Conservation (phyloP, 148 eudicot species). For the Arctostaphylos glauca region DNA sequence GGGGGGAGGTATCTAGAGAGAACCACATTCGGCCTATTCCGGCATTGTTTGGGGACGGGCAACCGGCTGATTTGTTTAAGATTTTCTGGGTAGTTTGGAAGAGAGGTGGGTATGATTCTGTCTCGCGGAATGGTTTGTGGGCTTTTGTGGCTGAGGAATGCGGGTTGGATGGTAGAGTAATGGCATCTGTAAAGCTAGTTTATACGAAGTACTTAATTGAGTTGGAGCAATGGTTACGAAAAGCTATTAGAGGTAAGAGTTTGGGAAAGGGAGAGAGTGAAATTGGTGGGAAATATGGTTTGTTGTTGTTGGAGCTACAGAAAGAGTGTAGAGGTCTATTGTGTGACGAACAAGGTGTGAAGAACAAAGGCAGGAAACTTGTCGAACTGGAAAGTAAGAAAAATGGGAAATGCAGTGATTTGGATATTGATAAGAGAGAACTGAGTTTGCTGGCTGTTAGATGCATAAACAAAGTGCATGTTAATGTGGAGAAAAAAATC, state of each 20-base stretch:
- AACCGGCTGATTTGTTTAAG: slow-evolving; percentile 59
- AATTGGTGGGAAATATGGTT: slow-evolving; percentile 49
- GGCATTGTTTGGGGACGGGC: slow-evolving; percentile 53
- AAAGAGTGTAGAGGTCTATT: slow-evolving; percentile 36
- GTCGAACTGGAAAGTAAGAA: slow-evolving; percentile 15
- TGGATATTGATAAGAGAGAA: slow-evolving; percentile 18
- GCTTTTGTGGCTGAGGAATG: slow-evolving; percentile 57
- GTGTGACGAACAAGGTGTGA: slow-evolving; percentile 15
- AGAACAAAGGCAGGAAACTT: slow-evolving; percentile 18
- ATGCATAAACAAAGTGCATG: slow-evolving; percentile 13
- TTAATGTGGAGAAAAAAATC: slow-evolving; percentile 14
- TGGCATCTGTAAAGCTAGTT: slow-evolving; percentile 49
- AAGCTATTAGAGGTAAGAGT: slow-evolving; percentile 31
- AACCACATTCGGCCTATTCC: slow-evolving; percentile 54
- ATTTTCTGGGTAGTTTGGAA: slow-evolving; percentile 73
- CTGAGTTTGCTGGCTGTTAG: not conserved
- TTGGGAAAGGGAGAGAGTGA: slow-evolving; percentile 38
- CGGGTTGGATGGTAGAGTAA: slow-evolving; percentile 34
- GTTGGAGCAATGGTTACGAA: slow-evolving; percentile 64
- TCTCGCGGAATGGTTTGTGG: slow-evolving; percentile 68
- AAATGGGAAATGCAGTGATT: slow-evolving; percentile 24
- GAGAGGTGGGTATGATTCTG: slow-evolving; percentile 59
- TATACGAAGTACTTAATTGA: slow-evolving; percentile 64
- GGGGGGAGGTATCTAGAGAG: slow-evolving; percentile 44
- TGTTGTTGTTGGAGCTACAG: slow-evolving; percentile 50